Evolutionary conservation across 2,329 filamentous ascomycete genomes (phyloP).

Genomic region (Curvularia spicifera): DNA sequence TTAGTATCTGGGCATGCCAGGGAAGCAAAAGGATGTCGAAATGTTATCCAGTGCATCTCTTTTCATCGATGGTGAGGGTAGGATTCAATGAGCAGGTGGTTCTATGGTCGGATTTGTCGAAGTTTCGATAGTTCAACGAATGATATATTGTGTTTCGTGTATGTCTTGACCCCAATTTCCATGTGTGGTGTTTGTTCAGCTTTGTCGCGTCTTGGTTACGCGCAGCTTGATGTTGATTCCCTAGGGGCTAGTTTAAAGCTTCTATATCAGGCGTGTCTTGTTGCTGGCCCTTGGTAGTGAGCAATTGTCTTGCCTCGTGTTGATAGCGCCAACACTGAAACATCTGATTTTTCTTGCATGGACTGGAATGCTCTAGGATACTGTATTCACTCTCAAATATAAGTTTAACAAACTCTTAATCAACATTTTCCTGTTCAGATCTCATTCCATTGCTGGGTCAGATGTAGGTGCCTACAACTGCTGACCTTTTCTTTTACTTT

Average conservation of each 20-base stretch:
- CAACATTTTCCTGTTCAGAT: neutral
- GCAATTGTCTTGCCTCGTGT: neutral
- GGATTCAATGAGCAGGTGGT: constrained; percentile 29
- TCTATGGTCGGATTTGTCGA: constrained; percentile 33
- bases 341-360: neutral
- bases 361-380: neutral
- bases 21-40: constrained; percentile 29
- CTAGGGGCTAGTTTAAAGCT: neutral
- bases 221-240: neutral
- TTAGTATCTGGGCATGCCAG: constrained; percentile 33
- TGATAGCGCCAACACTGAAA: neutral
- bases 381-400: neutral
- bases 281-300: neutral
- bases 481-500: neutral
- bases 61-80: constrained; percentile 36
- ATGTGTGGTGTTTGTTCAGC: neutral
- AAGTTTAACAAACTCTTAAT: neutral
- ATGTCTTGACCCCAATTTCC: neutral
- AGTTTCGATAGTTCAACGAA: constrained; percentile 37
- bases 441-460: constrained; percentile 21
- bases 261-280: neutral
- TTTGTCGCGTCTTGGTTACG: neutral
- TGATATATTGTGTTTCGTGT: constrained; percentile 31
- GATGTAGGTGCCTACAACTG: constrained; percentile 37
- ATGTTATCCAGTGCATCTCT: constrained; percentile 33